phyloP scores from a whole-genome alignment of 345 rosid species.

The Mangifera indica region DNA sequence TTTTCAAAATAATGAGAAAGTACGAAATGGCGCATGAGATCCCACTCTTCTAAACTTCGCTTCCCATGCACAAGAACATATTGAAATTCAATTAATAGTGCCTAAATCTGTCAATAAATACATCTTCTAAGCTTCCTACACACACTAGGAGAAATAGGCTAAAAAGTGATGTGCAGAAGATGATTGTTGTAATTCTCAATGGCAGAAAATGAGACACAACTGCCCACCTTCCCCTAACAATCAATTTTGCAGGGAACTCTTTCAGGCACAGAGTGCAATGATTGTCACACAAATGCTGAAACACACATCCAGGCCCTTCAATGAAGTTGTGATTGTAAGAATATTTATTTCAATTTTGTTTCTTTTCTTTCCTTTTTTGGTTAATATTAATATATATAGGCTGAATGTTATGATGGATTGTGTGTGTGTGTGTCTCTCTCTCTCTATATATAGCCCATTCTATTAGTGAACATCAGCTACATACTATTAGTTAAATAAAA shows the following conservation, averaged over 20 bases:
- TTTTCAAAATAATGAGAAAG: neutral
- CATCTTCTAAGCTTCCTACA: neutral
- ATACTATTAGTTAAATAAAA: conserved; percentile 3
- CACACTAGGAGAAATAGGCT: neutral
- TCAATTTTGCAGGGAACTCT: conserved; percentile 10
- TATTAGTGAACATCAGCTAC: neutral
- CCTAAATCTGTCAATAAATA: too few species aligned
- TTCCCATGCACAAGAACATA: too few species aligned
- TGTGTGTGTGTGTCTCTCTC: too few species aligned
- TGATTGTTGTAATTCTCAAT: conserved; percentile 13
- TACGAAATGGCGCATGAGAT: too few species aligned
- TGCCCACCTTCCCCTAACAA: conserved; percentile 7
- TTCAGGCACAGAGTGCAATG: conserved; percentile 8
- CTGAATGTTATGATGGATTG: too few species aligned
- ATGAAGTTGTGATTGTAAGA: neutral
- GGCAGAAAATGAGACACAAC: neutral
- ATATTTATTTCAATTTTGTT: neutral
- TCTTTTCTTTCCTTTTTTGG: neutral
- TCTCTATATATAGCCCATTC: too few species aligned
- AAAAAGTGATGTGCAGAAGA: neutral
- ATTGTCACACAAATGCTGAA: conserved; percentile 7
- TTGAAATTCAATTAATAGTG: too few species aligned
- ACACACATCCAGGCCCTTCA: conserved; percentile 11
- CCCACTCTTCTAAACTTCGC: too few species aligned
- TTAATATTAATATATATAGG: neutral